A percentile compares a stretch with the other conserved stretches of the same genome.
phyloP scores from a whole-genome alignment of 805 yeast genomes.

The Barnettozyma vustinii region DNA sequence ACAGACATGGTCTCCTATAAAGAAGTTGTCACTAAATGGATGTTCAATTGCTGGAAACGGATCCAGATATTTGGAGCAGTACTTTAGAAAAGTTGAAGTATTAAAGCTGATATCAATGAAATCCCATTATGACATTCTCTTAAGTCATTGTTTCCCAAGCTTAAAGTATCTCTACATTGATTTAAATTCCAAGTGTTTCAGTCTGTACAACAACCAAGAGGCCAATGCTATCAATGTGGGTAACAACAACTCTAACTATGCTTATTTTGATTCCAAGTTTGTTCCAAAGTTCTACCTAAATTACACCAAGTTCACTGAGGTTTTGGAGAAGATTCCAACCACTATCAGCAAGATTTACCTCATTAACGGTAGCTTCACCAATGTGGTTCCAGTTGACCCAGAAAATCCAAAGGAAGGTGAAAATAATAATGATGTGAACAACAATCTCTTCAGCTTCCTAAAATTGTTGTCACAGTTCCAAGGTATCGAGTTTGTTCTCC shows the following conservation, averaged over 20 bases:
- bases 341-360: slow-evolving; percentile 14
- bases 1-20: slow-evolving; percentile 30
- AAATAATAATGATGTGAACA: slow-evolving; percentile 29
- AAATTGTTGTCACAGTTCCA: slow-evolving; percentile 27
- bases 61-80: slow-evolving; percentile 29
- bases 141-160: slow-evolving; percentile 40
- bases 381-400: slow-evolving; percentile 21
- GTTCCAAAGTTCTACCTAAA: slow-evolving; percentile 26
- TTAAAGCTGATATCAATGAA: slow-evolving; percentile 35
- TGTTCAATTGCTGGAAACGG: slow-evolving; percentile 34
- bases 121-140: slow-evolving; percentile 41
- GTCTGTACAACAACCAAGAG: slow-evolving; percentile 19
- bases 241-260: slow-evolving; percentile 24
- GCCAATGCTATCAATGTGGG: slow-evolving; percentile 14
- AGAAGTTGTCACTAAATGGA: slow-evolving; percentile 26
- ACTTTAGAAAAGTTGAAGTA: slow-evolving; percentile 36
- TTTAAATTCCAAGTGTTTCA: slow-evolving; percentile 42
- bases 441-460: slow-evolving; percentile 31
- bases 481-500: slow-evolving; percentile 32
- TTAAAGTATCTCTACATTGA: slow-evolving; percentile 40
- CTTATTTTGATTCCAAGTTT: slow-evolving; percentile 23
- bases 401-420: slow-evolving; percentile 20
- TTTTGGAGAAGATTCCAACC: slow-evolving; percentile 16
- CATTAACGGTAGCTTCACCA: slow-evolving; percentile 23
- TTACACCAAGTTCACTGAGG: slow-evolving; percentile 17